Percentiles rank a stretch among this genome's conserved stretches.
These are phyloP conservation scores for Mesotaenium endlicherianum DNA, from an alignment of 139 green algal species.

Conservation along the genomic window DNA sequence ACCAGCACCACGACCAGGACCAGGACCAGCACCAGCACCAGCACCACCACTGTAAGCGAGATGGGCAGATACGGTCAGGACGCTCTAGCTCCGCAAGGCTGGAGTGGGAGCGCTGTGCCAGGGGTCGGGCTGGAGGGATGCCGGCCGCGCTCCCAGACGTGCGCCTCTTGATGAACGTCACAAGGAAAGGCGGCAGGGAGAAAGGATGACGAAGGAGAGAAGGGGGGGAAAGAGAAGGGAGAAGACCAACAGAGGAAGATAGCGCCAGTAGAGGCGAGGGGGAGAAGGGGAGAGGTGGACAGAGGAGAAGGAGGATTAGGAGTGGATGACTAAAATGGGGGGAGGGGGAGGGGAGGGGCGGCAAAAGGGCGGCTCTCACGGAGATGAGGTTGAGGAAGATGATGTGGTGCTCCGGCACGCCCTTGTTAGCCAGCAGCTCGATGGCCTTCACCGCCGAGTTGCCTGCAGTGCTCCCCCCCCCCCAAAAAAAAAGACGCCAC, in stretches of 20 bases:
- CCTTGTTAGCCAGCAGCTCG: slow-evolving; percentile 79
- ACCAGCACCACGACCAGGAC: no score
- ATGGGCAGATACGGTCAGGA: no score
- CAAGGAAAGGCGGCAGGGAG: neutral
- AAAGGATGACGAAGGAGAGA: neutral
- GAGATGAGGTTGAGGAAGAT: slow-evolving; percentile 92
- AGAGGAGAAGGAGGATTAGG: neutral
- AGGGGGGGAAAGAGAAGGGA: neutral
- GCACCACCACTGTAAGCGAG: no score
- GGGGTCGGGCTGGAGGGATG: no score
- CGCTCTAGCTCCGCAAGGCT: no score
- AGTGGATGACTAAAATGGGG: neutral
- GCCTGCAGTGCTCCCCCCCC: slow-evolving; percentile 4
- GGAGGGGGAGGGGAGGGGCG: neutral
- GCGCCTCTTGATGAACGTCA: neutral
- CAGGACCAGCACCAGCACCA: no score
- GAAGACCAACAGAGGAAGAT: no score
- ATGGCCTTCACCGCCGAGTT: slow-evolving; percentile 52
- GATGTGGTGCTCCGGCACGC: slow-evolving; percentile 83
- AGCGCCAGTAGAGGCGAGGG: neutral
- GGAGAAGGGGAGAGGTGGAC: neutral
- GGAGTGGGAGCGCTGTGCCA: neutral
- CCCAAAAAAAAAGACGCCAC: neutral
- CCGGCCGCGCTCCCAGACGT: neutral
- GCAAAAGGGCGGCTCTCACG: neutral